Evolutionary conservation across 2,329 filamentous ascomycete species (phyloP), one percentile per base, ranked within the genome.

Genomic region (Boeremia exigua): DNA sequence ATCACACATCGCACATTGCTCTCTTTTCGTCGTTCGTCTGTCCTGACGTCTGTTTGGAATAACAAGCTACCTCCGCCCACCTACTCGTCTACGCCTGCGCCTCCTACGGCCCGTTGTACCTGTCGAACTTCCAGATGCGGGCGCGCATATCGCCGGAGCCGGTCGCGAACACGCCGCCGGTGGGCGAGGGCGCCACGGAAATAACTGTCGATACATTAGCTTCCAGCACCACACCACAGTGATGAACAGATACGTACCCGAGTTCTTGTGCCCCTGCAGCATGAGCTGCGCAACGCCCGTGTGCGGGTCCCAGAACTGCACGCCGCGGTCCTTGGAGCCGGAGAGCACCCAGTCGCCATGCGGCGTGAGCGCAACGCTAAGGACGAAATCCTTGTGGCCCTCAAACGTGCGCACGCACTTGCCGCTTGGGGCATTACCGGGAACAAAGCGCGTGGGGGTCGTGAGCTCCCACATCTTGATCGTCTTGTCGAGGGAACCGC

Each of bases 381-480:
- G 87, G 57, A 99, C 95, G 72, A 98, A 99, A 78, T 99, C 95
- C 90, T 96, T 90, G 79, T 99, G 95, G 46, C 95, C 95, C 73
- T 98, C 95, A 69, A 98, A 99, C 1, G 94, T 98, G 80, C 93
- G 92, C 69, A 97, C 88, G 74, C 95, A 98, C 75, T 96, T 92
- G 67, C 95, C 94, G 32, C 90, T 89, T 81, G 95, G 96, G 8
- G 88, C 86, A 39, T 85, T 83, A 71, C 84, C 86, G 42, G 86
- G 83, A 56, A 87, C 84, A 68, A 88, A 85, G 65, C 83, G 82
- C 66, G 90, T 85, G 39, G 88, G 86, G 19, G 89, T 85, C 51
- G 85, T 88, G 46, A 99, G 84, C 80, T 97, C 93, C 93, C 95
- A 99, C 89, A 98, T 96, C 82, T 97, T 96, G 82, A 98, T 98